These are phyloP conservation scores for Sphenostylis stenocarpa DNA, from an alignment of 306 rosid genomes.

Conservation along the genomic window DNA sequence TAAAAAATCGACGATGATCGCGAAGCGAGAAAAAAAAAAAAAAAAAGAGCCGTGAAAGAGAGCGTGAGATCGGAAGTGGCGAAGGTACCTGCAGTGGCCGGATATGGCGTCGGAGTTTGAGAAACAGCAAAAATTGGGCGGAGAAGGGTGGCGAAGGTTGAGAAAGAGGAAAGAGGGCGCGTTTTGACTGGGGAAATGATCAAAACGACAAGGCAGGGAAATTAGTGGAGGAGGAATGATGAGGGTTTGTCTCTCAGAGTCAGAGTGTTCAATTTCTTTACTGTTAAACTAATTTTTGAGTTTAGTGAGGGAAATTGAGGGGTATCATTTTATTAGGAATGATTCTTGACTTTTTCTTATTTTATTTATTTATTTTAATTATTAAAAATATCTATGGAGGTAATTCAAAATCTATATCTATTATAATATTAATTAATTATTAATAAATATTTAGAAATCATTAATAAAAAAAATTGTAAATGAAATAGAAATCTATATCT, in stretches of 20 bases:
- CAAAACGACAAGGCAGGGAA: constrained; percentile 40
- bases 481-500: no score
- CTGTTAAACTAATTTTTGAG: neutral
- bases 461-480: no score
- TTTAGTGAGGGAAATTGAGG: neutral
- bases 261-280: neutral
- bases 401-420: no score
- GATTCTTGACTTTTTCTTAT: constrained; percentile 16
- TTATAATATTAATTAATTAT: no score
- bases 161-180: constrained; percentile 11
- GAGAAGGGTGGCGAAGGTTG: constrained; percentile 22
- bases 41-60: neutral
- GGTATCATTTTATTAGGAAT: constrained; percentile 1
- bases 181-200: constrained; percentile 10
- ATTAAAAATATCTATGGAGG: no score
- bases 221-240: neutral
- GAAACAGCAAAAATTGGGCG: constrained; percentile 35
- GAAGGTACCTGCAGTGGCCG: constrained; percentile 33
- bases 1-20: constrained; percentile 11
- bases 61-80: neutral
- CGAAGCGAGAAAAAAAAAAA: neutral
- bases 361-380: neutral
- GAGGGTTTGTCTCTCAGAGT: neutral
- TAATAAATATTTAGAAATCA: no score
- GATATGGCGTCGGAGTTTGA: neutral